These are phyloP conservation scores for Cornus kousa DNA, from an alignment of 148 eudicot genomes.

Conservation along the genomic window DNA sequence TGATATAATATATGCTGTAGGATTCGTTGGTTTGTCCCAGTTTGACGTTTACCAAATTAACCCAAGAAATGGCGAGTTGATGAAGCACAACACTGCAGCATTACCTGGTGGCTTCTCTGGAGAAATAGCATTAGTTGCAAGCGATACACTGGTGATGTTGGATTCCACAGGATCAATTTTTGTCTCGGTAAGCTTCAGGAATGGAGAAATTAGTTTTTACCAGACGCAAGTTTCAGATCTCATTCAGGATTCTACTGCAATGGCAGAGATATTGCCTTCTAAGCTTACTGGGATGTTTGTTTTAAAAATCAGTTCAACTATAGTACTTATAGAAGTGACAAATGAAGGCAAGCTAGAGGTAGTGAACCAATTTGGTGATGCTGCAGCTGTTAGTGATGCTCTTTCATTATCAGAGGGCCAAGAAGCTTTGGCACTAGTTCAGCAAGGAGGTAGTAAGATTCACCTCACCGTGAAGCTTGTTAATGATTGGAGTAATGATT, in stretches of 20 bases:
- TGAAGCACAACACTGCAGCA: constrained; percentile 47
- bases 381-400: constrained; percentile 65
- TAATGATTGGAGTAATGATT: constrained; percentile 53
- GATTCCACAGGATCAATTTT: constrained; percentile 63
- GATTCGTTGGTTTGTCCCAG: constrained; percentile 51
- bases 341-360: constrained; percentile 53
- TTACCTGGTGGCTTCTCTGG: constrained; percentile 71
- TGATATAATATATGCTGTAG: constrained; percentile 62
- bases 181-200: constrained; percentile 46
- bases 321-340: constrained; percentile 52
- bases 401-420: constrained; percentile 62
- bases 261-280: constrained; percentile 48
- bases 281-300: constrained; percentile 64
- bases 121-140: constrained; percentile 53
- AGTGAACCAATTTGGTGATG: constrained; percentile 53
- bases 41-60: constrained; percentile 55
- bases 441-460: constrained; percentile 56
- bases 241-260: constrained; percentile 55
- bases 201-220: constrained; percentile 57
- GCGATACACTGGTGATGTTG: constrained; percentile 59
- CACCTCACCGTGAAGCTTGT: constrained; percentile 66
- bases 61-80: constrained; percentile 68
- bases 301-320: constrained; percentile 36
- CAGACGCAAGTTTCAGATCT: constrained; percentile 56
- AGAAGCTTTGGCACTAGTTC: constrained; percentile 74